Evolutionary conservation across 495 filamentous ascomycete genomes (phyloP), one percentile per base, ranked within the genome.

Genomic region (Cenococcum geophilum): DNA sequence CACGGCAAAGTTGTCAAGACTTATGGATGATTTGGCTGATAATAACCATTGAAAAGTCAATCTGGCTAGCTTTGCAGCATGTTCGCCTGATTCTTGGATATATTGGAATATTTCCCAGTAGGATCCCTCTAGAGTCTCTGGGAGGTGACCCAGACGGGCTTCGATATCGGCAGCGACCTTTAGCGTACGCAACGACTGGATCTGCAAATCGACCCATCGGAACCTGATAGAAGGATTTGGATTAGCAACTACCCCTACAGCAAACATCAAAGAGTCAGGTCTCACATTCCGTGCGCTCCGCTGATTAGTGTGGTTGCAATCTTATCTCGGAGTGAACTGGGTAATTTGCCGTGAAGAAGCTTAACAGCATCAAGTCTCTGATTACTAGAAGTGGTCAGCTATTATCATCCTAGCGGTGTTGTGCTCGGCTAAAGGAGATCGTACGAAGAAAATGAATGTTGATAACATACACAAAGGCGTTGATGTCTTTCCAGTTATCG

Each of bases 401-500:
- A 40, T 14, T 40, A 40, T 8, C 14, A 40, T 40, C 14, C 36
- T 14, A 14, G 36, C 36, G 36, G 14, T 40, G 36, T 8, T n/a
- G n/a, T n/a, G n/a, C n/a, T n/a, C n/a, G n/a, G n/a, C n/a, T n/a
- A n/a, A n/a, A n/a, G n/a, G n/a, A n/a, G n/a, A n/a, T n/a, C n/a
- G n/a, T n/a, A n/a, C n/a, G n/a, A n/a, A n/a, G n/a, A n/a, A n/a
- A n/a, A n/a, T n/a, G n/a, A n/a, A n/a, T n/a, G n/a, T n/a, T n/a
- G n/a, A n/a, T n/a, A n/a, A n/a, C n/a, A n/a, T 40, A 22, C 14
- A 76, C 63, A 53, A 73, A 78, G 1, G 21, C 36, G 6, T 21
- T 25, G 10, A 77, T 76, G 40, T 76, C 76, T 10, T 57, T 57
- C 10, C 18, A 34, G 25, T 75, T 76, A 21, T 72, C 62, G 2